Base-by-base conservation (phyloP, 2,329 filamentous ascomycete species). In the Fusarium sp. region DNA sequence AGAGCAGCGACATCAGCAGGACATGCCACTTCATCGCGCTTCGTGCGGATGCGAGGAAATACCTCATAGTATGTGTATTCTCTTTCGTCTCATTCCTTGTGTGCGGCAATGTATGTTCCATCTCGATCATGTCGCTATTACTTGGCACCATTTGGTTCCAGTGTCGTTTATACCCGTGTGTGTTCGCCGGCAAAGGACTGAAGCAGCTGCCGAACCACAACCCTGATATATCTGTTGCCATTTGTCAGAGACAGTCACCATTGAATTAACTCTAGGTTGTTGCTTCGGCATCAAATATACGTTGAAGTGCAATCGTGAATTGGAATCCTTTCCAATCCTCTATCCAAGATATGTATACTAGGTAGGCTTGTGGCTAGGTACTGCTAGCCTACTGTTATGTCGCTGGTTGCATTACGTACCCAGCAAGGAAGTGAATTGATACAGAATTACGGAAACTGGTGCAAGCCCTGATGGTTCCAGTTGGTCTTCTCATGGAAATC, bases 11-110 rank as follows among this genome's bases (percentile, higher is more conserved):
- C 40, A 60, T 59, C 62, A 45, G 56, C 56, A 64, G 59, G 57
- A 51, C 58, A 66, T 67, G 66, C 62, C 71, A 70, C 65, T 63
- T 71, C 65, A 65, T 53, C 57, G 47, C 54, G 51, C 56, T 47
- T 61, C 67, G 41, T 58, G 27, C 44, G 48, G 54, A 43, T 61
- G 58, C 48, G 56, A 45, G 49, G 71, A 72, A 73, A 73, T 71
- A 58, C 71, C 71, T 71, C 71, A 73, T 65, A 64, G 44, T 56
- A 30, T 54, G 19, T 17, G 13, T 41, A 15, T n/a, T 49, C 41
- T 52, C 39, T 53, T 48, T 59, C 27, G 14, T 63, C 40, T 49
- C 17, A 17, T 56, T 19, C 45, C 15, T 14, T 30, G 44, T 51
- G 41, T 53, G 60, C 51, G 54, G 23, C 37, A 37, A 10, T n/a